Evolutionary conservation across 148 eudicot species (phyloP).

Genomic region (Fagopyrum homotropicum): DNA sequence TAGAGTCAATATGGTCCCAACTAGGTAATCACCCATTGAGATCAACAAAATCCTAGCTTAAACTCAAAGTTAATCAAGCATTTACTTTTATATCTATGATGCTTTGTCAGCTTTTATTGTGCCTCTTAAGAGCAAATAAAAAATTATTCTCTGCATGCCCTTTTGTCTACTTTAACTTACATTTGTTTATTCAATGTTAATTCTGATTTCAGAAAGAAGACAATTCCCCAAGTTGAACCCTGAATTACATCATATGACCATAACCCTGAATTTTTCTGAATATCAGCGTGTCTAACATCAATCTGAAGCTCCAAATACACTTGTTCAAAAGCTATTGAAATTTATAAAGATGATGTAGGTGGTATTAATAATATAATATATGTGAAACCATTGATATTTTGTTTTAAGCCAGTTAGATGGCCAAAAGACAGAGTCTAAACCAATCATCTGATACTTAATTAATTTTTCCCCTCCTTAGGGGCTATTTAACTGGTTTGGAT

Average conservation of each 20-base stretch:
- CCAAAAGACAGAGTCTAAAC: neutral
- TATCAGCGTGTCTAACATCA: too few relatives aligned
- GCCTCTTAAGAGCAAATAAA: neutral
- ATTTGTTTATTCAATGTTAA: slow-evolving; percentile 1
- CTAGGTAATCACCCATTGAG: slow-evolving; percentile 2
- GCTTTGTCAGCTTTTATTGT: neutral
- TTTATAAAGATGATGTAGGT: too few relatives aligned
- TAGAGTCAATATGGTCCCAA: slow-evolving; percentile 11
- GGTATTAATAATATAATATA: too few relatives aligned
- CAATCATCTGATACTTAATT: neutral
- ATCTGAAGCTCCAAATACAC: too few relatives aligned
- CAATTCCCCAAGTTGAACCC: too few relatives aligned
- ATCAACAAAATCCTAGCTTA: neutral
- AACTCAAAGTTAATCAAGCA: neutral
- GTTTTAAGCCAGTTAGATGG: neutral
- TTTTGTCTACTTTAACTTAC: neutral
- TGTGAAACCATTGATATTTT: too few relatives aligned
- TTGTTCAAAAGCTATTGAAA: too few relatives aligned
- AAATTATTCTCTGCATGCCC: neutral
- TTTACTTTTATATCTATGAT: neutral
- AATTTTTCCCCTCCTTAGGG: neutral
- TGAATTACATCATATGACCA: too few relatives aligned
- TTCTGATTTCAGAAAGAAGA: too few relatives aligned
- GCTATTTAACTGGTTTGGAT: neutral
- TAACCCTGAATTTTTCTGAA: too few relatives aligned